phyloP scores from a whole-genome alignment of 192 early-diverging fungal species.

The Gamsiella multidivaricata region DNA sequence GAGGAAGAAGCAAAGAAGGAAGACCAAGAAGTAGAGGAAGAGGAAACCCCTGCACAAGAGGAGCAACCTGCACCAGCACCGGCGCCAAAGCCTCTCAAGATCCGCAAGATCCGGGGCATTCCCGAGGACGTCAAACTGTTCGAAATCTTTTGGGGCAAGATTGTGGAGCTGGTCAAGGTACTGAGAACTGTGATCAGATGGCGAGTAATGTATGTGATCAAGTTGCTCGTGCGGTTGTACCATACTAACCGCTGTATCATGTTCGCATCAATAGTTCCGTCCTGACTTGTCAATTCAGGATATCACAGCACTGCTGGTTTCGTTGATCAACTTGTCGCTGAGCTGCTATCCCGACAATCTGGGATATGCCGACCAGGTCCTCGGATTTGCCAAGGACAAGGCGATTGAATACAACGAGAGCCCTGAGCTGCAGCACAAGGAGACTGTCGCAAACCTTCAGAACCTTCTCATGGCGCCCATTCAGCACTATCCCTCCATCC shows the following conservation, averaged over 20 bases:
- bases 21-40: conserved; percentile 25
- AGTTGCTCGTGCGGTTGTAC: too few species aligned
- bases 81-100: conserved; percentile 43
- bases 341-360: conserved; percentile 92
- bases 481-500: conserved; percentile 75
- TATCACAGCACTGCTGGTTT: conserved; percentile 88
- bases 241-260: neutral
- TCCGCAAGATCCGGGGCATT: conserved; percentile 76
- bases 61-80: conserved; percentile 45
- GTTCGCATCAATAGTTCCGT: conserved; percentile 65
- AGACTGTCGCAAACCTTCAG: conserved; percentile 80
- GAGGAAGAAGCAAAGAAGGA: conserved; percentile 29
- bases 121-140: conserved; percentile 91
- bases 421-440: conserved; percentile 76
- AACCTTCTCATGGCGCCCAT: conserved; percentile 88
- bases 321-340: conserved; percentile 89
- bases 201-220: too few species aligned
- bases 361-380: conserved; percentile 90
- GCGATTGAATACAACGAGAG: conserved; percentile 68
- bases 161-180: conserved; percentile 90
- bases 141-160: conserved; percentile 97
- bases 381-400: conserved; percentile 89
- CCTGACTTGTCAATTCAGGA: conserved; percentile 94
- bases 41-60: conserved; percentile 32
- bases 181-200: neutral